These are phyloP conservation scores for Echites panduratus DNA, from an alignment of 257 asterid species.

Conservation along the genomic window DNA sequence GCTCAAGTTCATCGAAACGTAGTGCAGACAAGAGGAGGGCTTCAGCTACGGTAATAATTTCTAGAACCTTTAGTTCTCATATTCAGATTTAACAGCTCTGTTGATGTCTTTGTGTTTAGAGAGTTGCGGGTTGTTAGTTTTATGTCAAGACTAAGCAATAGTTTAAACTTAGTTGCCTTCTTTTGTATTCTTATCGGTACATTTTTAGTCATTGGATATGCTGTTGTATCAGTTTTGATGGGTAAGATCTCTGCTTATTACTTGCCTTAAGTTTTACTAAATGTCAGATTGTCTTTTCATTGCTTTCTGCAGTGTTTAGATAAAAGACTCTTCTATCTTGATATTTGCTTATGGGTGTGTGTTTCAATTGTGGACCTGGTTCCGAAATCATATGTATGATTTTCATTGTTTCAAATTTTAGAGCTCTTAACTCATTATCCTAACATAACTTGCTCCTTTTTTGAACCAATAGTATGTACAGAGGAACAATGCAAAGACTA, in stretches of 20 bases:
- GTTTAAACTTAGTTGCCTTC: not conserved
- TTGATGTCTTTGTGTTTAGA: not conserved
- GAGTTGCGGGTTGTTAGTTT: not conserved
- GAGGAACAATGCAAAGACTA: conserved; percentile 52
- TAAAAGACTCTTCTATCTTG: not conserved
- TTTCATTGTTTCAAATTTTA: not conserved
- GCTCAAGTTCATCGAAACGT: conserved; percentile 57
- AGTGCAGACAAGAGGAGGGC: conserved; percentile 49
- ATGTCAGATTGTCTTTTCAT: not conserved
- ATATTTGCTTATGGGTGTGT: not conserved
- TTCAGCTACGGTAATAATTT: conserved; percentile 51
- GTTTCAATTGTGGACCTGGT: not conserved
- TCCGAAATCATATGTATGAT: not conserved
- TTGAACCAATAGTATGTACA: conserved; percentile 53
- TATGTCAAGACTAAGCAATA: too few relatives aligned
- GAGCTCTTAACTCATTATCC: not conserved
- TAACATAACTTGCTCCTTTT: conserved; percentile 5
- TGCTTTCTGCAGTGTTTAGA: not conserved
- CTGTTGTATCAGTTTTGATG: not conserved
- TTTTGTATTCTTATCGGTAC: not conserved
- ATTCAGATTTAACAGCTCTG: not conserved
- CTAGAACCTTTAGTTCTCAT: not conserved
- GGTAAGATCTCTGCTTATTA: not conserved
- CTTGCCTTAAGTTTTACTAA: not conserved
- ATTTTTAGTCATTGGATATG: not conserved